Evolutionary conservation across 306 rosid genomes (phyloP).

Genomic region (Casuarina glauca): DNA sequence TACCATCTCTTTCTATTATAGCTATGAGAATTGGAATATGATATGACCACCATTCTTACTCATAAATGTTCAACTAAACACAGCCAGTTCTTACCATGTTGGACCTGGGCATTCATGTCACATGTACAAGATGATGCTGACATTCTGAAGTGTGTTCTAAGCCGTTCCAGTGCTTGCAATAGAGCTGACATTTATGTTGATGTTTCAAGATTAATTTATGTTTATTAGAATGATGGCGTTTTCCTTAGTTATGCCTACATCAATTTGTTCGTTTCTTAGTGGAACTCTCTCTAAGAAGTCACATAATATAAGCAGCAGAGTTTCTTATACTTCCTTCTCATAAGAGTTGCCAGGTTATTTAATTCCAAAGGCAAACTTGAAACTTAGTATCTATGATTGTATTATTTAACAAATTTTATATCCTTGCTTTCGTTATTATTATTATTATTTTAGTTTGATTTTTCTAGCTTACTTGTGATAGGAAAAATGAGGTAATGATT

Average conservation of each 20-base stretch:
- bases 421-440: too few relatives aligned
- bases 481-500: neutral
- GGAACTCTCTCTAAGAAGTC: neutral
- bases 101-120: neutral
- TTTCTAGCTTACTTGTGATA: neutral
- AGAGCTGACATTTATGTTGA: neutral
- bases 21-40: neutral
- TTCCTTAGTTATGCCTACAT: neutral
- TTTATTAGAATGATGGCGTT: neutral
- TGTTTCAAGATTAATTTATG: neutral
- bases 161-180: neutral
- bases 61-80: neutral
- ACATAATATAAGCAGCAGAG: neutral
- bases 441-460: neutral
- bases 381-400: neutral
- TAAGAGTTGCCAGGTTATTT: neutral
- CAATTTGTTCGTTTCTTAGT: neutral
- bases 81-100: neutral
- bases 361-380: neutral
- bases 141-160: conserved; percentile 1
- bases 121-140: neutral
- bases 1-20: neutral
- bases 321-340: neutral
- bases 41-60: neutral
- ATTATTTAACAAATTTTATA: neutral